Evolutionary conservation across 2,329 filamentous ascomycete genomes (phyloP).

Genomic region (Exophiala sideris): DNA sequence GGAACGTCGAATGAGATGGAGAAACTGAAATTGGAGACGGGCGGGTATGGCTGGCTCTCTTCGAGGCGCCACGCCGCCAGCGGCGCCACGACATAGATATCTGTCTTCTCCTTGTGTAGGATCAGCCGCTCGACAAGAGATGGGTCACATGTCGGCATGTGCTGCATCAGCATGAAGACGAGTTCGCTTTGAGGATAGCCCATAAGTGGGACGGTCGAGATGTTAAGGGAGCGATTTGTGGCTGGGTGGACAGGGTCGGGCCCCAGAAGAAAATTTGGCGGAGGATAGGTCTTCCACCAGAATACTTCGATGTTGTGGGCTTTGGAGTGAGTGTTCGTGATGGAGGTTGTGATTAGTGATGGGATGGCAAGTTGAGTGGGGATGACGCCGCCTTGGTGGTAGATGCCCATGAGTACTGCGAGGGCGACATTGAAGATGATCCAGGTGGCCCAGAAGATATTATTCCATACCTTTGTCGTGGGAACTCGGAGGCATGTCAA

Average conservation of each 20-base stretch:
- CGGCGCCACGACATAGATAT: slow-evolving; percentile 45
- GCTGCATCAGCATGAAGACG: slow-evolving; percentile 37
- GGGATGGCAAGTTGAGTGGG: slow-evolving; percentile 49
- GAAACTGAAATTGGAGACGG: slow-evolving; percentile 25
- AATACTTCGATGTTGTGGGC: slow-evolving; percentile 38
- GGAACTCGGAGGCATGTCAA: slow-evolving; percentile 47
- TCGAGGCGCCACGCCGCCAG: slow-evolving; percentile 35
- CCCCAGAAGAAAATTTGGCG: slow-evolving; percentile 51
- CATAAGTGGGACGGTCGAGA: slow-evolving; percentile 48
- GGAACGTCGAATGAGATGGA: slow-evolving; percentile 17
- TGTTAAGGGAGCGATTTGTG: slow-evolving; percentile 29
- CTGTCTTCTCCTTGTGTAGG: slow-evolving; percentile 25
- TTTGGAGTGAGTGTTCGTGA: slow-evolving; percentile 26
- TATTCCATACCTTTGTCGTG: slow-evolving; percentile 29
- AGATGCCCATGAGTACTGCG: slow-evolving; percentile 50
- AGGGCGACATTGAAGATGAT: slow-evolving; percentile 48
- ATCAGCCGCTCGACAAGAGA: slow-evolving; percentile 21
- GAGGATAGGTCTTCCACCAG: slow-evolving; percentile 57
- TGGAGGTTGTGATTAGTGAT: slow-evolving; percentile 19
- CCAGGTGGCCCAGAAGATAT: slow-evolving; percentile 45
- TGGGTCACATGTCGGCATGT: slow-evolving; percentile 29
- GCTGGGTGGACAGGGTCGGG: slow-evolving; percentile 28
- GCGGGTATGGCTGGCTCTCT: slow-evolving; percentile 8
- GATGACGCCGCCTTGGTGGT: slow-evolving; percentile 53
- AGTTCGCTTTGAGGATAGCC: slow-evolving; percentile 44